These are phyloP conservation scores for Sugiyamaella xylanicola DNA, from an alignment of 1,139 yeast species.

Conservation along the genomic window DNA sequence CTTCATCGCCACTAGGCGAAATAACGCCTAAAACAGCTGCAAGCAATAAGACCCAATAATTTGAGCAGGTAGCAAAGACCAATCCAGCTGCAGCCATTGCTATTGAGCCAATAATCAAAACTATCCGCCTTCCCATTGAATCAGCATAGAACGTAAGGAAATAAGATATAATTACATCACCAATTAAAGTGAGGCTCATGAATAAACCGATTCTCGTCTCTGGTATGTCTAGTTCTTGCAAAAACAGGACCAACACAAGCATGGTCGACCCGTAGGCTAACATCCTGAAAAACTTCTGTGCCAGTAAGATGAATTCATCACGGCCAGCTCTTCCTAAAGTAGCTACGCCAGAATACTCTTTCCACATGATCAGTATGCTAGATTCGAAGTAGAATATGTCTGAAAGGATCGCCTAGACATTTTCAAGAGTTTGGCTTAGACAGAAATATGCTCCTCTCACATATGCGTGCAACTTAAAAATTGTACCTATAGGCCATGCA, in stretches of 20 bases:
- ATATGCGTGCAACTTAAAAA: background rate
- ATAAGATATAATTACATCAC: conserved; percentile 76
- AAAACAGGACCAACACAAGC: conserved; percentile 72
- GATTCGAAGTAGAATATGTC: background rate
- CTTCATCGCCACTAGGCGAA: conserved; percentile 89
- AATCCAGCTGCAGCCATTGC: conserved; percentile 74
- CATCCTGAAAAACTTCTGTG: conserved; percentile 71
- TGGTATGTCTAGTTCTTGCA: conserved; percentile 57
- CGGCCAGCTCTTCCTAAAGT: conserved; percentile 24
- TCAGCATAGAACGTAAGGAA: conserved; percentile 79
- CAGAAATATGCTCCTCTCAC: too few species aligned
- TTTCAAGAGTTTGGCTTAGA: too few species aligned
- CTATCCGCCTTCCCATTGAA: conserved; percentile 66
- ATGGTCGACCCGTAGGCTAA: conserved; percentile 80
- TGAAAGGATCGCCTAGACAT: background rate
- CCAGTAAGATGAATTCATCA: conserved; percentile 70
- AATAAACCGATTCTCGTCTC: conserved; percentile 71
- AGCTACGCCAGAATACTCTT: conserved; percentile 26
- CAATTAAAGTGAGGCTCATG: conserved; percentile 79
- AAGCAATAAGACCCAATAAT: conserved; percentile 56
- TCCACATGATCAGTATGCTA: conserved; percentile 2
- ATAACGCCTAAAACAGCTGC: conserved; percentile 74
- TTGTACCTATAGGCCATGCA: background rate
- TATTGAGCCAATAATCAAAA: conserved; percentile 64
- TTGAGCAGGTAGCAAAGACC: conserved; percentile 57